phyloP scores from a whole-genome alignment of 129 eudicot species.

The Artemisia annua region DNA sequence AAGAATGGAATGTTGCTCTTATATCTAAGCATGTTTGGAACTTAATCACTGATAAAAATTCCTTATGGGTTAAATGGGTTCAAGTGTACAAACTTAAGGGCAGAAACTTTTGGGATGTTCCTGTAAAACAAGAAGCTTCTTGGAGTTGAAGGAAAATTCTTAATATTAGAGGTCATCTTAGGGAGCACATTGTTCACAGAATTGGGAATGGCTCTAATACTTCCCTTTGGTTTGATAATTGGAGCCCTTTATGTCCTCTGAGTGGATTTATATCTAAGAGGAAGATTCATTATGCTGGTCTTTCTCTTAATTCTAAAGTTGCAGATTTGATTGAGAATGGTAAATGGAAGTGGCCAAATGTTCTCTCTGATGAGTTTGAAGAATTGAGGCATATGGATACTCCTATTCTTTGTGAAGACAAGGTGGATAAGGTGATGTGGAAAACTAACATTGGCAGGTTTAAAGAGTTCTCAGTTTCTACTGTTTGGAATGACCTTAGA shows the following conservation, averaged over 20 bases:
- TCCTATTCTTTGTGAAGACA: not conserved
- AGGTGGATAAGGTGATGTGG: not conserved
- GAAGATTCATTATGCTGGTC: not conserved
- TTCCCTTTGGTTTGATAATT: not conserved
- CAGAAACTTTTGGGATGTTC: not conserved
- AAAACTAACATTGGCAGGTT: not conserved
- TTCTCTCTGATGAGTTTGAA: not conserved
- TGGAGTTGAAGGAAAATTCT: not conserved
- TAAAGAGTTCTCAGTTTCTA: not conserved
- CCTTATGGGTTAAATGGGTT: not conserved
- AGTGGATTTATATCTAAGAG: not conserved
- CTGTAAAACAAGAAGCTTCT: not conserved
- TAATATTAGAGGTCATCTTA: no score
- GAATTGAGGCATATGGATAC: no score
- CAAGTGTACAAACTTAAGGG: not conserved
- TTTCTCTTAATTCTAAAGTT: not conserved
- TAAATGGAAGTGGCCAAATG: not conserved
- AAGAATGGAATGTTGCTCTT: not conserved
- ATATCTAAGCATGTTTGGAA: not conserved
- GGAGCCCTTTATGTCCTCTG: not conserved
- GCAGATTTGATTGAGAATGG: not conserved
- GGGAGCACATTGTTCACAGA: not conserved
- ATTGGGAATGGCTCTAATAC: not conserved
- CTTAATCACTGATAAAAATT: no score
- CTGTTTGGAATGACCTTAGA: not conserved